phyloP scores from a whole-genome alignment of 305 asterid species.

The Ajuga reptans region DNA sequence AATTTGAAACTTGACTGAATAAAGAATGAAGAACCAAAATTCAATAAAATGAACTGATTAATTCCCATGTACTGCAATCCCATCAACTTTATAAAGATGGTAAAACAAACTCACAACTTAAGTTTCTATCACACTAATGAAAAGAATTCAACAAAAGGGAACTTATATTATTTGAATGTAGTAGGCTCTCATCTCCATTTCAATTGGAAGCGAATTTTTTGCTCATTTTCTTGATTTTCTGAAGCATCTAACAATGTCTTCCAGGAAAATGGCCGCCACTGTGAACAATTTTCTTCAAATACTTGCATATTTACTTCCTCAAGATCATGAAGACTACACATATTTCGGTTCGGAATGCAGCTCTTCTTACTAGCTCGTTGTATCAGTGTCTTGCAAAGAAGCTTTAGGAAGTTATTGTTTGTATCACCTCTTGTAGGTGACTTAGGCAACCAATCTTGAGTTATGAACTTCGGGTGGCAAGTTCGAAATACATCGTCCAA shows the following conservation, averaged over 20 bases:
- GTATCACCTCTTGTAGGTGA: not conserved
- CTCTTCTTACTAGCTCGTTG: not conserved
- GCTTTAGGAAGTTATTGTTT: not conserved
- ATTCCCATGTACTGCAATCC: too few relatives aligned
- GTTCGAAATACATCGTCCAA: conserved; percentile 2
- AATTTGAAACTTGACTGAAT: too few relatives aligned
- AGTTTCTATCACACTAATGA: too few relatives aligned
- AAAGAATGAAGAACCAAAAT: too few relatives aligned
- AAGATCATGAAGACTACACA: not conserved
- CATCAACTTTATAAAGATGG: too few relatives aligned
- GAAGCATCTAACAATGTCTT: conserved; percentile 5
- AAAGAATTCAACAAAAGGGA: too few relatives aligned
- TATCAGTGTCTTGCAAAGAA: not conserved
- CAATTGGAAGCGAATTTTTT: conserved; percentile 13
- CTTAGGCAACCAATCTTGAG: not conserved
- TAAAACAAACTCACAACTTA: too few relatives aligned
- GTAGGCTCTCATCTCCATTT: not conserved
- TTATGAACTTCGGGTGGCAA: not conserved
- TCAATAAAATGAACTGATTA: too few relatives aligned
- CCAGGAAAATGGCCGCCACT: conserved; percentile 12
- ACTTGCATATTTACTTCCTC: conserved; percentile 6
- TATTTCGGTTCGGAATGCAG: not conserved
- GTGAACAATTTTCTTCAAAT: not conserved
- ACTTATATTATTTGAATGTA: not conserved
- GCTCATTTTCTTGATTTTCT: not conserved